Conservation (phyloP, 139 green algal species). For the Tetraselmis striata region DNA sequence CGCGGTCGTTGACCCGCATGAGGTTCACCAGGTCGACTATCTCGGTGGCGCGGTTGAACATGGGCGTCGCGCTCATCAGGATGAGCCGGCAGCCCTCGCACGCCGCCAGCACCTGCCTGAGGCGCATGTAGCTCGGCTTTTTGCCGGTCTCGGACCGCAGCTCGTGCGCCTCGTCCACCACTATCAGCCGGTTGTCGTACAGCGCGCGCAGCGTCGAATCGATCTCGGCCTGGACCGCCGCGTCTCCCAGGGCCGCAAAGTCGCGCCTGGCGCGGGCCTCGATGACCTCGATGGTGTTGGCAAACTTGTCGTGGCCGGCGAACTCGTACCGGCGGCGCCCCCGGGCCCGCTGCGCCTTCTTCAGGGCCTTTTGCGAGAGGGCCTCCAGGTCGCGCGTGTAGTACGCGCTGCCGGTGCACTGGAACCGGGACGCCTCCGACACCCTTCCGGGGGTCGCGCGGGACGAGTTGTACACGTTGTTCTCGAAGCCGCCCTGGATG, state of each 20-base stretch:
- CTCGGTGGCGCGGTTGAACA: slow-evolving; percentile 19
- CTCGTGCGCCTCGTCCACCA: slow-evolving; percentile 22
- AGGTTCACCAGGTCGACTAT: slow-evolving; percentile 15
- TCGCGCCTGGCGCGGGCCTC: neutral
- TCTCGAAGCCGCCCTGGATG: neutral
- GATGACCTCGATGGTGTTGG: neutral
- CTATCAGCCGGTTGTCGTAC: slow-evolving; percentile 17
- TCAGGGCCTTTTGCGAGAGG: neutral
- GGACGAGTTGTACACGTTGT: slow-evolving; percentile 4
- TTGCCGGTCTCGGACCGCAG: neutral
- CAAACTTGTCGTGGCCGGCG: neutral
- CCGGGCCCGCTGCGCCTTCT: neutral
- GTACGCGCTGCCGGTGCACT: slow-evolving; percentile 14
- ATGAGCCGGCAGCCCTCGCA: neutral
- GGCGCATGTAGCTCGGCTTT: neutral
- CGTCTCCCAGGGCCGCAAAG: neutral
- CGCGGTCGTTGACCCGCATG: slow-evolving; percentile 11
- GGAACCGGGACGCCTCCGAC: neutral
- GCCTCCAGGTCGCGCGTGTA: neutral
- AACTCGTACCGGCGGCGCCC: neutral
- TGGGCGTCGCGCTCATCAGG: slow-evolving; percentile 22
- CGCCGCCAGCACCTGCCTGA: slow-evolving; percentile 1
- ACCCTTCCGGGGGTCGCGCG: too few relatives aligned
- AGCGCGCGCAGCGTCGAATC: neutral
- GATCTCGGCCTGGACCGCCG: slow-evolving; percentile 12